These are phyloP conservation scores for Dipodascopsis tothii DNA, from an alignment of 805 yeast species.

Conservation along the genomic window DNA sequence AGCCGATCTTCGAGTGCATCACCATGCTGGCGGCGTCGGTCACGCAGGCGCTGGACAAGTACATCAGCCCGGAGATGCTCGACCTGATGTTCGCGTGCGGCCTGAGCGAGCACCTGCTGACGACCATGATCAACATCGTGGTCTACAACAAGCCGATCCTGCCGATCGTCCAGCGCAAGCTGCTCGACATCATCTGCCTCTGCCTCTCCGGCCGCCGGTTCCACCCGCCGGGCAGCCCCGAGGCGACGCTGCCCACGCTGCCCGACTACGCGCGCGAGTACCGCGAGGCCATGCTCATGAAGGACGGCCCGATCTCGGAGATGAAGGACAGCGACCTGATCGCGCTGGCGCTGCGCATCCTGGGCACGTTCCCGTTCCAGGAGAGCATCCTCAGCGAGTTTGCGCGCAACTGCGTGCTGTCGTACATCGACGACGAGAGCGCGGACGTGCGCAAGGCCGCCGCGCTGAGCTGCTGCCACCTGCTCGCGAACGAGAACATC, in stretches of 20 bases:
- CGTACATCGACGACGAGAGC: constrained; percentile 73
- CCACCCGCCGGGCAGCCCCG: constrained; percentile 80
- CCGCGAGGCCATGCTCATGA: constrained; percentile 62
- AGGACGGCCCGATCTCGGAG: constrained; percentile 54
- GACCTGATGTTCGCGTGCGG: constrained; percentile 77
- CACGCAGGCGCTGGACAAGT: constrained; percentile 88
- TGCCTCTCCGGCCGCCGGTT: constrained; percentile 76
- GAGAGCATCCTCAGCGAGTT: constrained; percentile 77
- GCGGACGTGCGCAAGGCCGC: constrained; percentile 77
- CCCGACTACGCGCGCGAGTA: constrained; percentile 62
- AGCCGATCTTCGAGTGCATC: constrained; percentile 80
- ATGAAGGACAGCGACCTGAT: constrained; percentile 46
- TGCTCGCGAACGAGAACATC: constrained; percentile 74
- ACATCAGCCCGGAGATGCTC: constrained; percentile 70
- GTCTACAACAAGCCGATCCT: constrained; percentile 73
- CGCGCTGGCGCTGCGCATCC: constrained; percentile 70
- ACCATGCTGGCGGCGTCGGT: constrained; percentile 81
- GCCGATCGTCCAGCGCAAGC: constrained; percentile 59
- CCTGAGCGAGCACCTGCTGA: constrained; percentile 72
- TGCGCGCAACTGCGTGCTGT: constrained; percentile 75
- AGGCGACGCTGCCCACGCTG: constrained; percentile 37
- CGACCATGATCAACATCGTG: constrained; percentile 60
- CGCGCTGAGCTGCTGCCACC: constrained; percentile 69
- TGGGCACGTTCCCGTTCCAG: constrained; percentile 65
- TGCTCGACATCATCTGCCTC: constrained; percentile 62